These are phyloP conservation scores for Perkinsus olseni DNA, from an alignment of 169 alveolate species.

Conservation along the genomic window DNA sequence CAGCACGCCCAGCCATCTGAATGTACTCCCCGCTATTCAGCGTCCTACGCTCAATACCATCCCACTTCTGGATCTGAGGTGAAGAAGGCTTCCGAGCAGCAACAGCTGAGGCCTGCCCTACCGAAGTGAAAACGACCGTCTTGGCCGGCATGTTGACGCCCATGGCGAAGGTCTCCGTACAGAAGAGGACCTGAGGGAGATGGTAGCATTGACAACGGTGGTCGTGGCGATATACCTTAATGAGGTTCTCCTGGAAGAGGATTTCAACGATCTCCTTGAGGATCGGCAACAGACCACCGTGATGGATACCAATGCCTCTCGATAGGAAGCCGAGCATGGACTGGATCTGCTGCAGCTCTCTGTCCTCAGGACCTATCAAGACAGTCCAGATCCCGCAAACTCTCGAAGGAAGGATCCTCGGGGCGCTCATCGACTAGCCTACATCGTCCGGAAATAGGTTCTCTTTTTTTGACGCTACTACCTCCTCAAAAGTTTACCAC, in stretches of 20 bases:
- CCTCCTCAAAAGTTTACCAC: not conserved
- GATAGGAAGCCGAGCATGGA: conserved; percentile 78
- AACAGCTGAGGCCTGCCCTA: not conserved
- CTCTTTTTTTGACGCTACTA: not conserved
- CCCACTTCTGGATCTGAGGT: conserved; percentile 79
- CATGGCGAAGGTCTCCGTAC: conserved; percentile 96
- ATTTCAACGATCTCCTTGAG: conserved; percentile 93
- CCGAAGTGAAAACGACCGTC: conserved; percentile 90
- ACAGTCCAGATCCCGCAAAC: no score
- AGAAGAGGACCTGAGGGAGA: conserved; percentile 53
- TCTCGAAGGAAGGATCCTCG: no score
- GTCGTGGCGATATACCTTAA: conserved; percentile 52
- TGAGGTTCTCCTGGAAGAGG: conserved; percentile 88
- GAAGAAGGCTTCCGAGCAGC: not conserved
- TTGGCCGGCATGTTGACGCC: conserved; percentile 98
- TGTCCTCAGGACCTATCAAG: conserved; percentile 43
- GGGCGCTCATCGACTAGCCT: no score
- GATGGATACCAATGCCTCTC: conserved; percentile 96
- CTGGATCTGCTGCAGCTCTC: conserved; percentile 80
- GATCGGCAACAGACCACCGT: conserved; percentile 95
- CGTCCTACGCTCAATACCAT: conserved; percentile 81
- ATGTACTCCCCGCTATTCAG: conserved; percentile 91
- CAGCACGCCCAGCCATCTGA: conserved; percentile 37
- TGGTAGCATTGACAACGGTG: not conserved
- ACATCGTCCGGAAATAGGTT: no score